Base-by-base conservation (phyloP, 331 rosid genomes). In the Telfairia occidentalis region DNA sequence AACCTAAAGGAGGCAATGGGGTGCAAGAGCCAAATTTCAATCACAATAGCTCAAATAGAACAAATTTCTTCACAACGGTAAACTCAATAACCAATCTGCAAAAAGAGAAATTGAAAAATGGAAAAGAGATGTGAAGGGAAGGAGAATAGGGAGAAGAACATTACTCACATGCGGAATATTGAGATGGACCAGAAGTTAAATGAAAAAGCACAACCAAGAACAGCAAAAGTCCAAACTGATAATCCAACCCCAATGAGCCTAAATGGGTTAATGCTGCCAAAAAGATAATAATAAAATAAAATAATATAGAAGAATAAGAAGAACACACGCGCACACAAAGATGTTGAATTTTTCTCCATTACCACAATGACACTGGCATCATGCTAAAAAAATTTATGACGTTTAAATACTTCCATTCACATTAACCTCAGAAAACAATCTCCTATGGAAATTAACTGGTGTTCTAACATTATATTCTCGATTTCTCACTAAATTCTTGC, bases 181-280 rank as follows among this genome's bases (percentile, higher is more conserved):
- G 89, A 78, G 81, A 94, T 89, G 74, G 98, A 89, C 97, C 97
- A 91, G 82, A 94, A 94, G 77, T 90, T 80, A 83, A 91, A 87
- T 8, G 98, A 91, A 81, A 74, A 32, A 40, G 92, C 98, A 81
- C 97, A 94, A 37, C 98, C 98, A 76, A 86, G 91, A 59, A 84
- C 60, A 10, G 97, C 96, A 24, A 91, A 81, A 42, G 98, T 89
- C 98, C 98, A 94, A 76, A 91, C 90, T 75, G 96, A 87, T 84
- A 94, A 85, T 78, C 98, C 98, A 83, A 91, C 90, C 76, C 97
- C 96, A 78, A 94, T 94, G 80, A 94, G 97, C 83, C 96, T 87
- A 81, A 94, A 94, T 16, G 98, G 96, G 80, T 87, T 91, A 75
- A 89, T 84, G 81, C 98, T 94, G 92, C 86, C 81, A 78, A 73